A percentile compares a stretch with the other conserved stretches of the same genome.
These are phyloP conservation scores for Chaetomium globosum DNA, from an alignment of 2,329 filamentous ascomycete species.

Conservation along the genomic window DNA sequence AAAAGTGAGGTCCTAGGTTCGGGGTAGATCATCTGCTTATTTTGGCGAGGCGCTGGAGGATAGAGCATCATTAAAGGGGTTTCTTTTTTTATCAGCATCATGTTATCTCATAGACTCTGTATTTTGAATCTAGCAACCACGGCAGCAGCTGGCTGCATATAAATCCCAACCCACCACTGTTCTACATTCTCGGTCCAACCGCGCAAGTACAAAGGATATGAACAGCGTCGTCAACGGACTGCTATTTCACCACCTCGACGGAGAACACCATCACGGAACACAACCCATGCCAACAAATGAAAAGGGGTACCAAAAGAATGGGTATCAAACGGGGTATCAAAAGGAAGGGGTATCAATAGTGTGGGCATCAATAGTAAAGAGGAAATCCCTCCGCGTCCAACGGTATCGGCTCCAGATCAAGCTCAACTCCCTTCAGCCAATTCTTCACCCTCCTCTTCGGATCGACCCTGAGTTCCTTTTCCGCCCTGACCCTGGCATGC, in stretches of 20 bases:
- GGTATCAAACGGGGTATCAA: slow-evolving; percentile 16
- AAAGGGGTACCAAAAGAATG: neutral
- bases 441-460: slow-evolving; percentile 29
- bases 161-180: neutral
- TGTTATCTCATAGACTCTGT: neutral
- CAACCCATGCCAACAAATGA: neutral
- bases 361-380: slow-evolving; percentile 28
- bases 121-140: neutral
- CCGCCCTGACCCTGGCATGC: slow-evolving; percentile 30
- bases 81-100: neutral
- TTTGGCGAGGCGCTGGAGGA: slow-evolving; percentile 2
- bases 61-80: neutral
- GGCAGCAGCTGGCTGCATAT: neutral
- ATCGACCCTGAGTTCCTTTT: slow-evolving; percentile 34
- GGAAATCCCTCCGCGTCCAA: slow-evolving; percentile 31
- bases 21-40: neutral
- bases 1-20: neutral
- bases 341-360: neutral
- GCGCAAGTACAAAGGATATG: too few species aligned
- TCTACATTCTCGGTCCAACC: too few species aligned
- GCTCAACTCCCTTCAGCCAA: slow-evolving; percentile 32
- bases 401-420: slow-evolving; percentile 18
- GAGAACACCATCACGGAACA: neutral
- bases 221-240: neutral
- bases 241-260: neutral